Base-by-base conservation (phyloP, 768 basidiomycete genomes). In the Kwoniella heveanensis region DNA sequence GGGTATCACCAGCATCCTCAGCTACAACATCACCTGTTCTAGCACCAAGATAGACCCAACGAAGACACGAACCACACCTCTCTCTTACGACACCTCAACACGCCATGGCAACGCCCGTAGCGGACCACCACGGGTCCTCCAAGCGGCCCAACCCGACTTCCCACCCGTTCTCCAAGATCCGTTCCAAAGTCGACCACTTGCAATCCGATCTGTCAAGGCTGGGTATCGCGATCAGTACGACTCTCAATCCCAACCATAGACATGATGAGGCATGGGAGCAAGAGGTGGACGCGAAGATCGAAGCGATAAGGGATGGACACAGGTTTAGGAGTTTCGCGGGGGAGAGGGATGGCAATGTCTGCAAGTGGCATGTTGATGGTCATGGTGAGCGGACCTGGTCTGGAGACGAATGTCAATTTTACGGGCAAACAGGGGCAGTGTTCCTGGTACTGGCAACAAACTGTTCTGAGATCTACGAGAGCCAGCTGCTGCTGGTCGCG, bases 341-440 rank as follows among this genome's bases (percentile, higher is more conserved):
- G 7, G 83, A 90, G 77, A 83, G 92, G 36, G 71, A 82, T 2
- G 83, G 73, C 17, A 93, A 93, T 76, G 82, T 83, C 32, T 88
- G 90, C 48, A 97, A 96, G 81, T 97, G 88, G 88, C 92, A 93
- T 76, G 85, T 95, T 51, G 94, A 95, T 71, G 95, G 95, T 0
- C 91, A 96, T 61, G 77, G 76, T 75, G 26, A 60, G 73, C 67
- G 29, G 22, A 3, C 2, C 26, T 55, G 27, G 17, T 2, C 26
- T 55, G 27, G 17, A 50, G 26, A 17, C 27, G 17, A 44, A 24
- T 7, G 10, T 50, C 17, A 15, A 12, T 3, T 47, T n/a, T n/a
- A n/a, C n/a, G n/a, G n/a, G n/a, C n/a, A n/a, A n/a, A n/a, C n/a
- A n/a, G n/a, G n/a, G n/a, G n/a, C n/a, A n/a, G n/a, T n/a, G n/a